Conservation (phyloP, 2,329 filamentous ascomycete species). For the Aspergillus flavus region DNA sequence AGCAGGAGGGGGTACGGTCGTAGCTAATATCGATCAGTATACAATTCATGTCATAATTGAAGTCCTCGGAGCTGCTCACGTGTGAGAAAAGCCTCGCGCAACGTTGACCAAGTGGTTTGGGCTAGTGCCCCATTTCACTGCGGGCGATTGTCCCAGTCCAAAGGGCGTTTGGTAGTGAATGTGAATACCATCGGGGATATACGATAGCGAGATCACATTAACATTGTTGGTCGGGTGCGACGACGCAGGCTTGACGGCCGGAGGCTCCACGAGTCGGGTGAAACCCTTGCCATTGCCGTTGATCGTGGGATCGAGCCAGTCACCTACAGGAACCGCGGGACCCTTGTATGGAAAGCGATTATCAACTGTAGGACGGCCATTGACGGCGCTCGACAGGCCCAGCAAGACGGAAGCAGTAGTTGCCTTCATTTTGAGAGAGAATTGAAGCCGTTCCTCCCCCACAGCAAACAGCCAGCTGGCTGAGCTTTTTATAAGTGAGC, state of each 20-base stretch:
- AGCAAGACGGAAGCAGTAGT: slow-evolving; percentile 25
- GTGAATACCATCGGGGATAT: slow-evolving; percentile 53
- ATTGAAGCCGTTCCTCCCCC: too few species aligned
- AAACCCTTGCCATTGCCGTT: slow-evolving; percentile 58
- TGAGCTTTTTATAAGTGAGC: too few species aligned
- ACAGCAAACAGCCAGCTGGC: too few species aligned
- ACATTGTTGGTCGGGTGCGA: slow-evolving; percentile 54
- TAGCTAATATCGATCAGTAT: slow-evolving; percentile 36
- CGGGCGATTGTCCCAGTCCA: slow-evolving; percentile 50
- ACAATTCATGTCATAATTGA: too few species aligned
- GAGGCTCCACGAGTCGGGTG: slow-evolving; percentile 52
- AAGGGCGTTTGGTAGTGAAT: slow-evolving; percentile 59
- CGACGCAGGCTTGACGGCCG: slow-evolving; percentile 51
- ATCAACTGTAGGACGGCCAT: slow-evolving; percentile 41
- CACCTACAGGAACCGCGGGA: slow-evolving; percentile 52
- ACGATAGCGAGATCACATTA: slow-evolving; percentile 55
- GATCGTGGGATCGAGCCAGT: slow-evolving; percentile 54
- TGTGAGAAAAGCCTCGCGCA: slow-evolving; percentile 44
- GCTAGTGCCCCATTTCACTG: slow-evolving; percentile 48
- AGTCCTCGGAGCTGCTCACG: slow-evolving; percentile 32
- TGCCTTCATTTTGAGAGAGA: slow-evolving; percentile 22
- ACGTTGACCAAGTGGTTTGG: slow-evolving; percentile 36
- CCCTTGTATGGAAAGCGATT: slow-evolving; percentile 52
- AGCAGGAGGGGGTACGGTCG: slow-evolving; percentile 55
- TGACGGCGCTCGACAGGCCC: slow-evolving; percentile 21